Percentiles rank a stretch among this genome's conserved stretches.
phyloP scores from a whole-genome alignment of 768 basidiomycete genomes.

The Dacryopinax spathularia region DNA sequence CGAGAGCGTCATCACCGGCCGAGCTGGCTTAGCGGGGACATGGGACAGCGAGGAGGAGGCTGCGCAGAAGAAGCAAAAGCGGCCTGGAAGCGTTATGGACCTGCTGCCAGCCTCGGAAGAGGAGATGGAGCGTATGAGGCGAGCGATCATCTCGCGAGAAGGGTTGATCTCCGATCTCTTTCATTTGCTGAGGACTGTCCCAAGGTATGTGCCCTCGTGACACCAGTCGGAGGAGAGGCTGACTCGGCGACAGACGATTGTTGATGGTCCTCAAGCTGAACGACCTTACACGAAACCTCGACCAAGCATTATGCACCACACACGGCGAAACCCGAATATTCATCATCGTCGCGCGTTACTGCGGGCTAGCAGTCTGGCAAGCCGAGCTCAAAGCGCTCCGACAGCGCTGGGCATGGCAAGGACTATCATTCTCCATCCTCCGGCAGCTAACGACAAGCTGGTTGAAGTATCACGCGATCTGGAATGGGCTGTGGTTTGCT shows the following conservation, averaged over 20 bases:
- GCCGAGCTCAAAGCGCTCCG: conserved; percentile 42
- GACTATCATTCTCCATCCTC: conserved; percentile 15
- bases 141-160: conserved; percentile 68
- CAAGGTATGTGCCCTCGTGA: conserved; percentile 45
- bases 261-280: conserved; percentile 43
- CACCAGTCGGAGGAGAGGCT: conserved; percentile 37
- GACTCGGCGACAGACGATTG: conserved; percentile 35
- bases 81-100: conserved; percentile 67
- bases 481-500: background rate
- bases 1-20: conserved; percentile 81
- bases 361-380: conserved; percentile 62
- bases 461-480: background rate
- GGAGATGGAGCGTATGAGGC: conserved; percentile 69
- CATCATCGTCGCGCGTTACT: conserved; percentile 80
- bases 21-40: conserved; percentile 56
- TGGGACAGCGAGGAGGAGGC: conserved; percentile 29
- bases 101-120: conserved; percentile 54
- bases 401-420: conserved; percentile 3
- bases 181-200: conserved; percentile 72
- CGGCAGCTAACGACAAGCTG: background rate
- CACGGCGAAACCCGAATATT: conserved; percentile 65
- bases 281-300: conserved; percentile 70
- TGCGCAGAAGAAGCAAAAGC: conserved; percentile 27
- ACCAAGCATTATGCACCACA: conserved; percentile 76
- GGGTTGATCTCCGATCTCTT: conserved; percentile 76